Percentiles rank a stretch among this genome's conserved stretches.
phyloP scores from a whole-genome alignment of 805 yeast species.

The Starmera caribaea region DNA sequence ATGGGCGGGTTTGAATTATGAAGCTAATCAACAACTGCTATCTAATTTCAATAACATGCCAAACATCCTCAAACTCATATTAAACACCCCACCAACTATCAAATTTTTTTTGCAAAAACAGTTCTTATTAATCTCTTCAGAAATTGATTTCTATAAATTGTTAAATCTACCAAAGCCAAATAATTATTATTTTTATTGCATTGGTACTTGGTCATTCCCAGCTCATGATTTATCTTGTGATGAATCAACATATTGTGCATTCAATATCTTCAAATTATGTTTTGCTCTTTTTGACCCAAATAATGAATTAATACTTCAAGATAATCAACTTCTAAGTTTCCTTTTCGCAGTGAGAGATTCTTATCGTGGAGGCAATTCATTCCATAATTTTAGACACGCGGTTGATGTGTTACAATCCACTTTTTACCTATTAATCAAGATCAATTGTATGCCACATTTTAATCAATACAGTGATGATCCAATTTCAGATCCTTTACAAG shows the following conservation, averaged over 20 bases:
- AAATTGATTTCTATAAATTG: slow-evolving; percentile 20
- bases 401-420: slow-evolving; percentile 92
- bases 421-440: slow-evolving; percentile 42
- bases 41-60: slow-evolving; percentile 26
- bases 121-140: slow-evolving; percentile 15
- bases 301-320: slow-evolving; percentile 12
- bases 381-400: slow-evolving; percentile 94
- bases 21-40: slow-evolving; percentile 8
- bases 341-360: slow-evolving; percentile 64
- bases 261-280: slow-evolving; percentile 39
- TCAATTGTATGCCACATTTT: slow-evolving; percentile 17
- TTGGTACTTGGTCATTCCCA: slow-evolving; percentile 60
- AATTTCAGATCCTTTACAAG: slow-evolving; percentile 9
- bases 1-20: slow-evolving; percentile 30
- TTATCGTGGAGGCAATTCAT: slow-evolving; percentile 78
- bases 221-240: slow-evolving; percentile 57
- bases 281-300: slow-evolving; percentile 17
- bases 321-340: slow-evolving; percentile 46
- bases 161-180: slow-evolving; percentile 14
- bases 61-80: slow-evolving; percentile 17
- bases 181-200: slow-evolving; percentile 24
- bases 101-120: slow-evolving; percentile 6
- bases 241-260: slow-evolving; percentile 56
- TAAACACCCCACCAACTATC: slow-evolving; percentile 12
- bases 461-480: slow-evolving; percentile 10